Base-by-base conservation (phyloP, 2,329 filamentous ascomycete genomes). In the Pseudogymnoascus sp. region DNA sequence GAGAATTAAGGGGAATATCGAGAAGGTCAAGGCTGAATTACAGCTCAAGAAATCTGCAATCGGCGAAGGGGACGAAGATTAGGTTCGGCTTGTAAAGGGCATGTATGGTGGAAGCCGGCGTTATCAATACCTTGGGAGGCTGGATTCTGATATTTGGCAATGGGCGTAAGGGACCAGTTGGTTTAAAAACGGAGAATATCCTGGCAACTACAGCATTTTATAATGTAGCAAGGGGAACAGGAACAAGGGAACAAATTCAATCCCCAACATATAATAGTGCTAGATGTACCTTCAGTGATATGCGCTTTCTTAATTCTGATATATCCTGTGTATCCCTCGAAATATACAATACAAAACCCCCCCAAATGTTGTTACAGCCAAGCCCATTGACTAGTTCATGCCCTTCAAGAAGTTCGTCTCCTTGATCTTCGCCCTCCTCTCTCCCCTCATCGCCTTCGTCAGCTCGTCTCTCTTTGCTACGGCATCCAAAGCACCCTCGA, bases 401-500 rank as follows among this genome's bases (percentile, higher is more conserved):
- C 86, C 85, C 83, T 89, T 90, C 77, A 95, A 83, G 82, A 92
- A 95, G 79, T 95, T 95, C 74, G 77, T 78, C 81, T 95, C 90
- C 85, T 93, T 93, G 73, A 95, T 95, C 77, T 82, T 84, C 65
- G 83, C 84, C 77, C 88, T 85, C 74, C 90, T 81, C 79, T 92
- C 89, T 75, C 83, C 83, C 72, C 90, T 84, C 89, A 92, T 87
- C 36, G 86, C 86, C 77, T 81, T 84, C 68, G 81, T 88, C 71
- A 93, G 78, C 70, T 87, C 85, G 67, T 82, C 80, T 73, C 89
- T 80, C 73, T 83, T 80, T 31, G 73, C 71, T 36, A 73, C 74
- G 1, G 81, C 82, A 66, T 79, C 72, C 54, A 79, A 70, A 0
- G 79, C 78, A 2, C 76, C 81, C 63, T 77, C 73, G 16, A 70